phyloP scores from a whole-genome alignment of 1,284 basidiomycete genomes.

The Naganishia cerealis region DNA sequence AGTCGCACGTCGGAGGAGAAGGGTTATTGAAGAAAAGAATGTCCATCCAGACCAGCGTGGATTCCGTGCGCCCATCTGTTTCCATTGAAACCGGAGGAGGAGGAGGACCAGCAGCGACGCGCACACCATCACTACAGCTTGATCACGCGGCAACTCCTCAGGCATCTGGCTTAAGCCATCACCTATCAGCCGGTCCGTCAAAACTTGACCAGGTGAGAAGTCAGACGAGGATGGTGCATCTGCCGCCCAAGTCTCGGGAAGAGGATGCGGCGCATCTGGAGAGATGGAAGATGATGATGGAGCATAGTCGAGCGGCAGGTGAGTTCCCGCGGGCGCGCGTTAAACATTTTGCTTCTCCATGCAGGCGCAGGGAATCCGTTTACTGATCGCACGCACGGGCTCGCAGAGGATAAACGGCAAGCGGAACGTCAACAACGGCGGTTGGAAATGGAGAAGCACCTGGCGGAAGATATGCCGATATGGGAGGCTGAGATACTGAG shows the following conservation, averaged over 20 bases:
- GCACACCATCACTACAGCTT: neutral
- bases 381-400: too few species aligned
- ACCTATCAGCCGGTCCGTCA: slow-evolving; percentile 9
- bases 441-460: slow-evolving; percentile 44
- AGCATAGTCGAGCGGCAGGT: slow-evolving; percentile 60
- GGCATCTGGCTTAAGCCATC: neutral
- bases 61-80: neutral
- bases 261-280: slow-evolving; percentile 83
- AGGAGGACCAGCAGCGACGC: too few species aligned
- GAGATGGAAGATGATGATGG: slow-evolving; percentile 91
- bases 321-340: slow-evolving; percentile 40
- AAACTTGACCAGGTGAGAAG: slow-evolving; percentile 55
- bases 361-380: too few species aligned
- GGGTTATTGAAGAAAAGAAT: neutral
- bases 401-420: slow-evolving; percentile 29
- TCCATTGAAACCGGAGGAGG: neutral
- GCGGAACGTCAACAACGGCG: slow-evolving; percentile 30
- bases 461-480: slow-evolving; percentile 42
- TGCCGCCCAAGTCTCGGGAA: slow-evolving; percentile 76
- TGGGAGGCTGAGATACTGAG: slow-evolving; percentile 48
- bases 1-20: neutral
- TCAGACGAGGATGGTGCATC: slow-evolving; percentile 67
- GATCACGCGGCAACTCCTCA: neutral
- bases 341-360: too few species aligned
- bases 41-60: slow-evolving; percentile 3